phyloP scores from a whole-genome alignment of 257 asterid species.

The Solanum phureja region DNA sequence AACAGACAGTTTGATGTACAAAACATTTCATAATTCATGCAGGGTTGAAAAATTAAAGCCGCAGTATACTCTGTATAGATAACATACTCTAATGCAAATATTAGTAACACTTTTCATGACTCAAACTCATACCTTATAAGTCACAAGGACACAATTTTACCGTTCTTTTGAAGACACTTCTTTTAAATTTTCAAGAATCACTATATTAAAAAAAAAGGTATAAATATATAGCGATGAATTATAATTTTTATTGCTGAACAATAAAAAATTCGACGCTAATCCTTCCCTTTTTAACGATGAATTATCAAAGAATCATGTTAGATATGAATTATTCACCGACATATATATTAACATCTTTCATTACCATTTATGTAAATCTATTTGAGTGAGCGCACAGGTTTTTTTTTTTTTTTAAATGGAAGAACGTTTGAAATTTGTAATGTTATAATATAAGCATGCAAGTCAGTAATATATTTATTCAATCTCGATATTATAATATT shows the following conservation, averaged over 20 bases:
- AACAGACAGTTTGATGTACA: neutral
- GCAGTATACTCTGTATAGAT: neutral
- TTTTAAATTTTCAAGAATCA: neutral
- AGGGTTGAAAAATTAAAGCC: neutral
- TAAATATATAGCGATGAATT: neutral
- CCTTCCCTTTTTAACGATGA: neutral
- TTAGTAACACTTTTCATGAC: neutral
- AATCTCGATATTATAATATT: no score
- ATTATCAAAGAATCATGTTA: neutral
- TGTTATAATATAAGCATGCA: neutral
- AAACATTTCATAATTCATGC: accelerated
- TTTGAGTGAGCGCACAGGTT: neutral
- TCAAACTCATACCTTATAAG: neutral
- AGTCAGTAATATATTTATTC: neutral
- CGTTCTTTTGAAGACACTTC: neutral
- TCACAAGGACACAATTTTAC: neutral
- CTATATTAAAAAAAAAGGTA: neutral
- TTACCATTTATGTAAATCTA: neutral
- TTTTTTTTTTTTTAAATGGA: no score
- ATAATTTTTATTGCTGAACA: neutral
- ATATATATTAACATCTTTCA: neutral
- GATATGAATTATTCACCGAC: neutral
- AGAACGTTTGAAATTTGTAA: neutral
- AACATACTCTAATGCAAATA: neutral
- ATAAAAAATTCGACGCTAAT: neutral